Base-by-base conservation (phyloP, 768 basidiomycete species). In the Rhizopogon vulgaris region DNA sequence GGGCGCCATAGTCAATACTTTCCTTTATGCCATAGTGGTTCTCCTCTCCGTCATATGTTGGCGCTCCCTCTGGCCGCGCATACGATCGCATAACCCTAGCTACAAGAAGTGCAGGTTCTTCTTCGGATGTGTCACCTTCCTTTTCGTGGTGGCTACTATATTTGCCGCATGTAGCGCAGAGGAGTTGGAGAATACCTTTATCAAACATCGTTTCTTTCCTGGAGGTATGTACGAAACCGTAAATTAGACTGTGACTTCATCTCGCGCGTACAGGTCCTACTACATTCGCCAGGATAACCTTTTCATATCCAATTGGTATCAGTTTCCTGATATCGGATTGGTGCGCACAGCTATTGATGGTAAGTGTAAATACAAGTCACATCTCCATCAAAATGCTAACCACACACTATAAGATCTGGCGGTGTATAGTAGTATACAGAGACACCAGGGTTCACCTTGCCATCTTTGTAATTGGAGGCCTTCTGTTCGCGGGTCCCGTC, bases 321-420 rank as follows among this genome's bases (percentile, higher is more conserved):
- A 56, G 67, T 12, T 67, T 69, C 58, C 60, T 68, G 10, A 38
- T 58, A 28, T 58, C 64, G 9, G 67, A 69, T 36, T 68, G 66
- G 66, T 64, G 56, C 12, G 65, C 66, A 27, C 62, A 68, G 34
- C 49, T 56, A 7, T 47, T 68, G 4, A 68, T 68, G 68, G 68
- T 68, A 34, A 55, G 58, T 14, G 1, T 48, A 9, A 30, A 15
- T 48, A 9, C 34, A 15, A 34, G 14, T 28, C 24, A 1, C 22
- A 3, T 32, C 18, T 15, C 9, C 22, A 24, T 28, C 30, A 24
- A 15, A 17, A 17, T 24, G 32, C 39, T 36, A 9, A 63, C 43
- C 9, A 3, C 12, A 30, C 27, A 22, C 9, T 17, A 0, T 36
- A 49, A 68, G 66, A 56, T 68, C 52, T 68, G 66, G 66, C 63